A percentile compares a stretch with the other conserved stretches of the same genome.
Evolutionary conservation across 768 basidiomycete species (phyloP).

Genomic region (Leccinellum luteum): DNA sequence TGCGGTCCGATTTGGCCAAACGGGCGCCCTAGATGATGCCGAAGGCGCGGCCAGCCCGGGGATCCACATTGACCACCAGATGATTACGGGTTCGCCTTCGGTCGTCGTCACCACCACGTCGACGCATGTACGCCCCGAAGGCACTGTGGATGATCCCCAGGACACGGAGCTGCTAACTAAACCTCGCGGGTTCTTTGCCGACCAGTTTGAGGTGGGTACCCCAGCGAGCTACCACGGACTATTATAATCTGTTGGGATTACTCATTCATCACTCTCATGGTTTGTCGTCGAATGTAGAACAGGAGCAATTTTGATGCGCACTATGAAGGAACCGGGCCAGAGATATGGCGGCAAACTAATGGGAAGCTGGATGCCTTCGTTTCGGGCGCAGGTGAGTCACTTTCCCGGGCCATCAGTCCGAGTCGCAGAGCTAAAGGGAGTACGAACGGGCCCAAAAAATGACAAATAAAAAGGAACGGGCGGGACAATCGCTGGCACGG

Average conservation of each 20-base stretch:
- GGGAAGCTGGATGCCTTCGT: slow-evolving; percentile 83
- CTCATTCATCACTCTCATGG: background rate
- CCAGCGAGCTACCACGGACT: background rate
- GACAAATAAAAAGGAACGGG: slow-evolving; percentile 69
- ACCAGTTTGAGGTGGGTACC: slow-evolving; percentile 80
- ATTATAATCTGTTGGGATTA: background rate
- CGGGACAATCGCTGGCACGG: slow-evolving; percentile 88
- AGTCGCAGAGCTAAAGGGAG: background rate
- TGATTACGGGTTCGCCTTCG: slow-evolving; percentile 45
- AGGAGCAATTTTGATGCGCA: slow-evolving; percentile 89
- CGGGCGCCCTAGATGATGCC: slow-evolving; percentile 25
- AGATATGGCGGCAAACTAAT: slow-evolving; percentile 91
- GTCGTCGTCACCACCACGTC: slow-evolving; percentile 55
- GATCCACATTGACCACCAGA: slow-evolving; percentile 27
- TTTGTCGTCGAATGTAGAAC: slow-evolving; percentile 42
- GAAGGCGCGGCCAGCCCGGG: slow-evolving; percentile 3
- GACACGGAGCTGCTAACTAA: slow-evolving; percentile 44
- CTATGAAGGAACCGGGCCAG: slow-evolving; percentile 85
- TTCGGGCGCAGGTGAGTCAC: slow-evolving; percentile 71
- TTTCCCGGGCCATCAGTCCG: background rate
- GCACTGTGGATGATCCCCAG: slow-evolving; percentile 30
- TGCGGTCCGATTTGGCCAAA: slow-evolving; percentile 68
- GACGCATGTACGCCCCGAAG: slow-evolving; percentile 36
- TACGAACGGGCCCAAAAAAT: background rate
- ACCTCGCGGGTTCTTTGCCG: slow-evolving; percentile 88